Conservation (phyloP, 2,329 filamentous ascomycete genomes). For the Phialocephala sp. region DNA sequence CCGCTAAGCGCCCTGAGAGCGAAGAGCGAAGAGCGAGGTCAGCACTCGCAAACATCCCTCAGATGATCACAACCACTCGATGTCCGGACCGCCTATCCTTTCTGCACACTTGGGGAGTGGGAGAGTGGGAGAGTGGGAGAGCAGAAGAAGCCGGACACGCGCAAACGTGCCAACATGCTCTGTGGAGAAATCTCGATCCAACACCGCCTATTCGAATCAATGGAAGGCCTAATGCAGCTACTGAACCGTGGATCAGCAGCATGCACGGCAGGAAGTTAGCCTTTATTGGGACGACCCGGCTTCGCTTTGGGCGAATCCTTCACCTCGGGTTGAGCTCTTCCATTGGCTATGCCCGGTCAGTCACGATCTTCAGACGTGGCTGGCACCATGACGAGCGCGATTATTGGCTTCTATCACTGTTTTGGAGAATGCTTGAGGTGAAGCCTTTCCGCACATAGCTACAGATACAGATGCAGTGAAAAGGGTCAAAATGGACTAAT, state of each 20-base stretch:
- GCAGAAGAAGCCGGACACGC: neutral
- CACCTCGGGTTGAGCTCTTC: neutral
- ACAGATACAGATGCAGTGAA: neutral
- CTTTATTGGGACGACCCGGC: slow-evolving; percentile 1
- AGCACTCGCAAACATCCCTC: neutral
- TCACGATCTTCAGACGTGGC: slow-evolving; percentile 3
- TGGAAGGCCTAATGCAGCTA: too few relatives aligned
- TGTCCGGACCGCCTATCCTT: neutral
- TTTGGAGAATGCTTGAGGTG: neutral
- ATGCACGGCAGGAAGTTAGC: slow-evolving; percentile 8
- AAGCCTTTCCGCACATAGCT: slow-evolving; percentile 4
- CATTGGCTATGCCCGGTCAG: neutral
- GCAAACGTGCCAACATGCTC: neutral
- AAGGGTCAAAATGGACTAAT: neutral
- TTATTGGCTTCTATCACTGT: neutral
- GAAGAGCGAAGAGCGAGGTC: neutral
- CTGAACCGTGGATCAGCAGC: neutral
- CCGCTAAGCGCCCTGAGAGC: neutral
- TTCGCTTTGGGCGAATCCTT: slow-evolving; percentile 4
- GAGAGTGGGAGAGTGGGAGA: neutral
- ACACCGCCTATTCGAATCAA: neutral
- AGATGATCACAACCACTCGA: slow-evolving; percentile 4
- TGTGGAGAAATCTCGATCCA: slow-evolving; percentile 1
- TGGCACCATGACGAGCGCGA: neutral
- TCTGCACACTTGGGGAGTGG: neutral